Conservation (phyloP, 1,284 basidiomycete genomes). For the Pseudozyma hubeiensis region DNA sequence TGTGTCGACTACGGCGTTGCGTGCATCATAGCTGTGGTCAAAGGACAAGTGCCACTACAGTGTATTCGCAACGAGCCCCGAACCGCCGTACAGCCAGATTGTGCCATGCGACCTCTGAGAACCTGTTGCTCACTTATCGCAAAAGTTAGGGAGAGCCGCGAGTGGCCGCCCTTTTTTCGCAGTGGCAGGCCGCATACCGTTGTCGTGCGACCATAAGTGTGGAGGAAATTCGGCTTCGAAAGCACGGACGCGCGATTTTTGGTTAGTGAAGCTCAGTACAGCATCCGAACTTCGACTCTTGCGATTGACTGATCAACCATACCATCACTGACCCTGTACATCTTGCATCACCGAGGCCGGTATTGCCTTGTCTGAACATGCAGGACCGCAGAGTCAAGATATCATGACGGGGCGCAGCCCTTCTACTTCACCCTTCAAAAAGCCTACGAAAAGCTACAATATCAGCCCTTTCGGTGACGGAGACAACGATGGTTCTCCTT, state of each 20-base stretch:
- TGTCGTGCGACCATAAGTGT: conserved; percentile 14
- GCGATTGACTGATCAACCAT: neutral
- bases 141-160: neutral
- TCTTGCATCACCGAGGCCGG: neutral
- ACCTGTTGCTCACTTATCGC: too few relatives aligned
- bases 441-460: conserved; percentile 2
- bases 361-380: conserved; percentile 12
- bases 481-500: conserved; percentile 4
- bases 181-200: too few relatives aligned
- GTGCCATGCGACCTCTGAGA: too few relatives aligned
- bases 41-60: too few relatives aligned
- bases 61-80: too few relatives aligned
- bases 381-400: conserved; percentile 6
- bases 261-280: conserved; percentile 3
- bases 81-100: too few relatives aligned
- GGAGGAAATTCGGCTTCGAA: conserved; percentile 15
- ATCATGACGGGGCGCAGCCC: conserved; percentile 42
- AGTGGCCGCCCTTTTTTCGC: neutral
- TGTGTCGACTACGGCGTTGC: neutral
- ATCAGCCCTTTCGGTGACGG: neutral
- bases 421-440: conserved; percentile 24
- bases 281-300: neutral
- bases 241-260: conserved; percentile 11
- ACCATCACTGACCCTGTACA: neutral
- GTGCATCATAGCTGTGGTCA: neutral